phyloP scores from a whole-genome alignment of 495 filamentous ascomycete genomes.

The Hypomontagnella monticulosa region DNA sequence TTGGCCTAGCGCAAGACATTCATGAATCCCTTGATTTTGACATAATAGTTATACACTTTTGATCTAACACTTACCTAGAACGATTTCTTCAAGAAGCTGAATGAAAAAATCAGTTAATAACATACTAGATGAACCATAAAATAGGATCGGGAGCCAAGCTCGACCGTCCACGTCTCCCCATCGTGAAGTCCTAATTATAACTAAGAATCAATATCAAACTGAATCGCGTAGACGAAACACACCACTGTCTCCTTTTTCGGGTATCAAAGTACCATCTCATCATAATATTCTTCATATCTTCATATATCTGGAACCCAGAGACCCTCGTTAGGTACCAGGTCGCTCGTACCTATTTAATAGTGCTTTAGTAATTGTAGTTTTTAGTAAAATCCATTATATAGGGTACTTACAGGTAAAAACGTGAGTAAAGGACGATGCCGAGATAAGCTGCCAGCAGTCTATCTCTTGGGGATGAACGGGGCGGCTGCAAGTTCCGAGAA shows the following conservation, averaged over 20 bases:
- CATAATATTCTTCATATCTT: not conserved
- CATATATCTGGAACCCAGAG: constrained; percentile 23
- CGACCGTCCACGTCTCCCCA: too few relatives aligned
- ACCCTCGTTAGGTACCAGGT: constrained; percentile 26
- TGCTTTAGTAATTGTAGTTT: not conserved
- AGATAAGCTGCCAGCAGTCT: constrained; percentile 36
- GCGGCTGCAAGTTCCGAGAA: constrained; percentile 35
- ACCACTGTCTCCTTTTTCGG: not conserved
- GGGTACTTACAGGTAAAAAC: constrained; percentile 37
- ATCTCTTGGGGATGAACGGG: constrained; percentile 30
- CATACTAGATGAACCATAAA: too few relatives aligned
- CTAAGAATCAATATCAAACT: not conserved
- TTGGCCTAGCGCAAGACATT: too few relatives aligned
- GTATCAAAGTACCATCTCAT: not conserved
- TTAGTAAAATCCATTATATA: not conserved
- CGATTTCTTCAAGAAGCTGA: too few relatives aligned
- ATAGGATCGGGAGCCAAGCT: too few relatives aligned
- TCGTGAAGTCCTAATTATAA: not conserved
- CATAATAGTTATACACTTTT: too few relatives aligned
- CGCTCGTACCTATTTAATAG: constrained; percentile 19
- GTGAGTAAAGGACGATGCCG: constrained; percentile 30
- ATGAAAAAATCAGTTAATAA: too few relatives aligned
- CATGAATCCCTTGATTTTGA: too few relatives aligned
- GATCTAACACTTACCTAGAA: too few relatives aligned
- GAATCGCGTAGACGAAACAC: constrained; percentile 4